Percentiles rank a stretch among this genome's conserved stretches.
Conservation (phyloP, 192 early-diverging fungal species). For the Cetraspora pellucida region DNA sequence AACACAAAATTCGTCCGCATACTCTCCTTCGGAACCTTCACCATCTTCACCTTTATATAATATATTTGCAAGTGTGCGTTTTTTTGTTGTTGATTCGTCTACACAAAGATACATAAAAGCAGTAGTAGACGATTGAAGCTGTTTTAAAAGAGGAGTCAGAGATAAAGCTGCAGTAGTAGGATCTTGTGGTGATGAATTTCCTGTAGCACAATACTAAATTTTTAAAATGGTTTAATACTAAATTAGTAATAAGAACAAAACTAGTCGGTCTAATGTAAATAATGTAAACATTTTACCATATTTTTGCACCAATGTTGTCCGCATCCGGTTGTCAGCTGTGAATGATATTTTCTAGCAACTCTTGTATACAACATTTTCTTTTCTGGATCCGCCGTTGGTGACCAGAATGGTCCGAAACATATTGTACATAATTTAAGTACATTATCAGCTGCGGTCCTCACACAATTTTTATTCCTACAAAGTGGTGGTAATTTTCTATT, state of each 20-base stretch:
- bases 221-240: constrained; percentile 20
- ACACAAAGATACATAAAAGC: constrained; percentile 63
- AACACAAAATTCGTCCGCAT: constrained; percentile 67
- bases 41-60: constrained; percentile 35
- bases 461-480: constrained; percentile 78
- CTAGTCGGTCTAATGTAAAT: neutral
- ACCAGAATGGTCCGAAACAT: constrained; percentile 86
- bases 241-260: neutral
- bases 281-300: constrained; percentile 34
- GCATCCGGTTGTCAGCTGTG: constrained; percentile 81
- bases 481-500: constrained; percentile 55
- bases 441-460: constrained; percentile 55
- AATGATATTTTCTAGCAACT: constrained; percentile 68
- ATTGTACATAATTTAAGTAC: constrained; percentile 65
- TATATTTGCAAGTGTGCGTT: constrained; percentile 51
- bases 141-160: constrained; percentile 54
- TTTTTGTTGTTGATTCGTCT: constrained; percentile 54
- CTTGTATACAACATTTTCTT: constrained; percentile 74
- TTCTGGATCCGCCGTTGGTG: constrained; percentile 72
- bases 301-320: constrained; percentile 70
- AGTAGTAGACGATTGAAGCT: constrained; percentile 37
- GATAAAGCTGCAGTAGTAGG: constrained; percentile 65
- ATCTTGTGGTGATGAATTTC: constrained; percentile 48
- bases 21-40: constrained; percentile 35
- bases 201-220: constrained; percentile 48